Conservation (phyloP, 2,329 filamentous ascomycete genomes). For the Aspergillus floridensis region DNA sequence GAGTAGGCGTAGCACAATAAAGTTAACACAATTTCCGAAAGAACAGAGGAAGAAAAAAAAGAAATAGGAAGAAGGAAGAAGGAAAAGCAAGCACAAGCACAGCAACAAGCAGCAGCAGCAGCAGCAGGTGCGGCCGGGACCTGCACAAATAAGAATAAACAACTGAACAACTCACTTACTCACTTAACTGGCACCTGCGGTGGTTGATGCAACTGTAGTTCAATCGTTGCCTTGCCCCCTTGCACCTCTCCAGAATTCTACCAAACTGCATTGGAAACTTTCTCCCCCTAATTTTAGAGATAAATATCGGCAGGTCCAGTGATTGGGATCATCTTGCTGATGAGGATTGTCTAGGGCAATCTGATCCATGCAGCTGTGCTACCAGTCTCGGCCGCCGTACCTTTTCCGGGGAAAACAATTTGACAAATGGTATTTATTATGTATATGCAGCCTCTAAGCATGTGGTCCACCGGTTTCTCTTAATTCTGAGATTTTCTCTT, state of each 20-base stretch:
- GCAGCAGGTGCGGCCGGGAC: not conserved
- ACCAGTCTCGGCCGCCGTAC: conserved; percentile 3
- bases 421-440: not conserved
- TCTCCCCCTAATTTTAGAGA: conserved; percentile 2
- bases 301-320: not conserved
- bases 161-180: not conserved
- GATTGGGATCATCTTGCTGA: conserved; percentile 5
- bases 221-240: conserved; percentile 14
- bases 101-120: not conserved
- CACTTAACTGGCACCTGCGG: conserved; percentile 15
- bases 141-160: too few species aligned
- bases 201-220: conserved; percentile 14
- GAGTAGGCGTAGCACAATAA: not conserved
- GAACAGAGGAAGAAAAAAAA: not conserved
- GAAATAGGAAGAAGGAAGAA: not conserved
- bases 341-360: conserved; percentile 4
- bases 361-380: conserved; percentile 7
- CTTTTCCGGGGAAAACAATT: not conserved
- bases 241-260: conserved; percentile 17
- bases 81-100: not conserved
- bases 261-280: conserved; percentile 7
- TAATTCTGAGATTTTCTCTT: too few species aligned
- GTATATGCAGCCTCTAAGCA: not conserved
- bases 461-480: not conserved
- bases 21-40: not conserved